Evolutionary conservation across 2,329 filamentous ascomycete genomes (phyloP), one percentile per base, ranked within the genome.

Genomic region (Calonectria pauciramosa): DNA sequence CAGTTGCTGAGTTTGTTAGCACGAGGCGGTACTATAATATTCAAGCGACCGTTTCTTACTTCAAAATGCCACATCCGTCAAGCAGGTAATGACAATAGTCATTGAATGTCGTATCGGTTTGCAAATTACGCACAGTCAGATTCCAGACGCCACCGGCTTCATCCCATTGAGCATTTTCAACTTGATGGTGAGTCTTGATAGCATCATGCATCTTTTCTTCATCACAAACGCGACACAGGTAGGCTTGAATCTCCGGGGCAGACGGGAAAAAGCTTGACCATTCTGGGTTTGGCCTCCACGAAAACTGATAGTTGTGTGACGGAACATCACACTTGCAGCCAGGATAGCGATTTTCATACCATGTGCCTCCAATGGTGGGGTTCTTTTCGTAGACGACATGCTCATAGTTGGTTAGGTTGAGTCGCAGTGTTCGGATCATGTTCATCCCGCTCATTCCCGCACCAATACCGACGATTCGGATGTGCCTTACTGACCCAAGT

Each of bases 291-390:
- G 63, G 74, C 16, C 51, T 34, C 74, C 71, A 75, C 11, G 68
- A 70, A n/a, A 73, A 75, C 32, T 75, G 74, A 36, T 74, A 75
- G 34, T 75, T 75, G 23, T 71, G 71, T 10, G 70, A 73, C 16
- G 71, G 74, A 4, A 75, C n/a, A 30, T 75, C 74, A 32, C 74
- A 75, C 26, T 65, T 67, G 23, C 74, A 75, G 9, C 74, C 74
- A 2, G 74, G 71, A 52, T 75, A 75, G 2, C 71, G 51, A 65
- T 75, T 75, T 26, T 75, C 74, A 28, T 63, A 59, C 74, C 71
- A 75, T 16, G 74, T 75, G 9, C 74, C 71, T 2, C 74, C 71
- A 23, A 75, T 63, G 11, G 59, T 26, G 1, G 67, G 47, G 38
- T 75, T 75, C 71, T 75, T 75, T 18, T 74, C 74, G 34, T 75